Evolutionary conservation across 2,329 filamentous ascomycete species (phyloP), one percentile per base, ranked within the genome.

Genomic region (Pezicula carpinea): DNA sequence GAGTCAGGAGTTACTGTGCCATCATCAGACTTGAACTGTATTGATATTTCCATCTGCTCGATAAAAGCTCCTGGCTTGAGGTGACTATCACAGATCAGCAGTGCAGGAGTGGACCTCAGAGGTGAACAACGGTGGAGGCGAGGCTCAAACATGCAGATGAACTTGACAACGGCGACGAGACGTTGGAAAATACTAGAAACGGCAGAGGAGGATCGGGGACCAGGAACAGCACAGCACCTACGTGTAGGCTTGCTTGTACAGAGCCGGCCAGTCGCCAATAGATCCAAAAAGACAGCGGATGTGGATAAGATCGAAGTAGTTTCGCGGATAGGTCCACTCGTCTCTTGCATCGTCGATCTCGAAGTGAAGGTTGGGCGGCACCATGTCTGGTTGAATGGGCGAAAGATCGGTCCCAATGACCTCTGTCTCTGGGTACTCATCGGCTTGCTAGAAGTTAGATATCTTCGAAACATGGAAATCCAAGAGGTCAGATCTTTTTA

Each of bases 311-410:
- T 84, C 79, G 56, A 82, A 79, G 48, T 72, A 64, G 51, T 81
- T 72, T 8, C 52, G 45, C 2, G 55, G 55, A 48, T 65, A 69
- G 53, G 69, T 65, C 68, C 69, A 71, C 22, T 58, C 51, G 31
- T 66, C 60, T 18, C 74, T 68, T 26, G 75, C 76, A 58, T 87
- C 82, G 57, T 86, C 82, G 43, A 86, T 74, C 40, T 82, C 72
- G 55, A 85, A 86, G 45, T 75, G 72, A 52, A 80, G 76, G 56
- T 86, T 86, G 38, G 72, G 69, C 1, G 80, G 80, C 5, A 82
- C 73, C 62, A 72, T 72, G 14, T 67, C 67, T 7, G 64, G 62
- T 39, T 66, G 63, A 23, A 63, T 64, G 23, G 60, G 61, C 13
- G 62, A 65, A 21, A 67, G 55, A 36, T 67, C 65, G 36, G 56